Percentiles rank a stretch among this genome's conserved stretches.
These are phyloP conservation scores for Colletotrichum incanum DNA, from an alignment of 2,329 filamentous ascomycete genomes.

Conservation along the genomic window DNA sequence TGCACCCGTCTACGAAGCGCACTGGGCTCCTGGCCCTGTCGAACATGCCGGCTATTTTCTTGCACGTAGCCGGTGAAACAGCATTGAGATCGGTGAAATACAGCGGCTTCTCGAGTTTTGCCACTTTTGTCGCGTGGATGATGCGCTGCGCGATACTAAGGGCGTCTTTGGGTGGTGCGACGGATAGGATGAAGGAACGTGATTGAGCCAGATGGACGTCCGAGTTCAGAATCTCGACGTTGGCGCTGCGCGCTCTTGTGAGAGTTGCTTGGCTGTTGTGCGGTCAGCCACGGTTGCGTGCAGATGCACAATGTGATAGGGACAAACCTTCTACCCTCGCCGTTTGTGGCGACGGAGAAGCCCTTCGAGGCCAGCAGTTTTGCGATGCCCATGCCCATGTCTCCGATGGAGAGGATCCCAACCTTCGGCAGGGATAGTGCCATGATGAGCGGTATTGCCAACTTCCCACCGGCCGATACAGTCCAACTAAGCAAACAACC, in stretches of 20 bases:
- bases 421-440: constrained; percentile 51
- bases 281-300: background rate
- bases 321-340: constrained; percentile 61
- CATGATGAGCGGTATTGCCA: background rate
- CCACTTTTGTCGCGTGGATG: constrained; percentile 62
- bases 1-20: constrained; percentile 71
- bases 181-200: constrained; percentile 74
- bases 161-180: constrained; percentile 77
- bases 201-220: constrained; percentile 70
- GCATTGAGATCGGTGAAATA: constrained; percentile 79
- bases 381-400: constrained; percentile 70
- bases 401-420: constrained; percentile 68
- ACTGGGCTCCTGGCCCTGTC: constrained; percentile 57
- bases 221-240: constrained; percentile 67
- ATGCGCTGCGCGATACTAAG: constrained; percentile 72
- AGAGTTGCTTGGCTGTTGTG: constrained; percentile 68
- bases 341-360: constrained; percentile 65
- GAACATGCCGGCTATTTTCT: constrained; percentile 62
- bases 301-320: no score
- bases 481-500: background rate
- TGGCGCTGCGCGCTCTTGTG: constrained; percentile 66
- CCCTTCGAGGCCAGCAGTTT: constrained; percentile 63
- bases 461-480: background rate
- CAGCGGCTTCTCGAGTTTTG: constrained; percentile 57
- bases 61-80: constrained; percentile 69